Conservation (phyloP, 441 rosid genomes). For the Pelargonium exstipulatum region DNA sequence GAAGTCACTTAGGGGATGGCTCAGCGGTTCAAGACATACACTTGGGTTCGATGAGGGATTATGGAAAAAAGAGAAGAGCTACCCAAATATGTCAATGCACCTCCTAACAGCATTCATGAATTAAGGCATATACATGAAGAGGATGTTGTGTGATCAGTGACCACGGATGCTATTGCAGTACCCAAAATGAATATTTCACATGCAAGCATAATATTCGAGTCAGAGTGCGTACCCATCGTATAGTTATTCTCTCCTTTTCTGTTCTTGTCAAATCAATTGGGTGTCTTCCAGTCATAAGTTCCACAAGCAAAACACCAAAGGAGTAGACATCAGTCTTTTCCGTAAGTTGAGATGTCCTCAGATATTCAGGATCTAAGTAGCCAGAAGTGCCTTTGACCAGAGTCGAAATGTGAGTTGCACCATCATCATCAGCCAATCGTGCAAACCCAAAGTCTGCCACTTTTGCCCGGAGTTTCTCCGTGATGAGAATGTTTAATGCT, state of each 20-base stretch:
- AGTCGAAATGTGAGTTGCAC: conserved; percentile 83
- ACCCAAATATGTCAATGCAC: no score
- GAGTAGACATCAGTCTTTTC: conserved; percentile 94
- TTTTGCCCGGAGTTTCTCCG: conserved; percentile 79
- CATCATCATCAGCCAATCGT: conserved; percentile 63
- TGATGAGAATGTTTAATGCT: conserved; percentile 87
- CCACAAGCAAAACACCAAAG: conserved; percentile 82
- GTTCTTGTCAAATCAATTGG: conserved; percentile 75
- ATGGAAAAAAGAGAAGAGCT: no score
- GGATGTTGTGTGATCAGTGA: no score
- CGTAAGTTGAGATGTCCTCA: conserved; percentile 78
- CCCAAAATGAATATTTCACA: not conserved
- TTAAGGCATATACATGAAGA: no score
- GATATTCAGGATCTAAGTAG: conserved; percentile 87
- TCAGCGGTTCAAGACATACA: no score
- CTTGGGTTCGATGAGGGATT: no score
- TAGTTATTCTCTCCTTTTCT: conserved; percentile 64
- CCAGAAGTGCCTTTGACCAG: conserved; percentile 98
- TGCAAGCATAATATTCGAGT: not conserved
- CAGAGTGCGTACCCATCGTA: conserved; percentile 59
- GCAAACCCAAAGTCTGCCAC: conserved; percentile 93
- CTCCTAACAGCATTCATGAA: no score
- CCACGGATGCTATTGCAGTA: no score
- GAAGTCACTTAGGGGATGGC: no score
- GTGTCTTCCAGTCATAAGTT: conserved; percentile 75